phyloP scores from a whole-genome alignment of 2,329 filamentous ascomycete genomes.

The Aspergillus fumigatus region DNA sequence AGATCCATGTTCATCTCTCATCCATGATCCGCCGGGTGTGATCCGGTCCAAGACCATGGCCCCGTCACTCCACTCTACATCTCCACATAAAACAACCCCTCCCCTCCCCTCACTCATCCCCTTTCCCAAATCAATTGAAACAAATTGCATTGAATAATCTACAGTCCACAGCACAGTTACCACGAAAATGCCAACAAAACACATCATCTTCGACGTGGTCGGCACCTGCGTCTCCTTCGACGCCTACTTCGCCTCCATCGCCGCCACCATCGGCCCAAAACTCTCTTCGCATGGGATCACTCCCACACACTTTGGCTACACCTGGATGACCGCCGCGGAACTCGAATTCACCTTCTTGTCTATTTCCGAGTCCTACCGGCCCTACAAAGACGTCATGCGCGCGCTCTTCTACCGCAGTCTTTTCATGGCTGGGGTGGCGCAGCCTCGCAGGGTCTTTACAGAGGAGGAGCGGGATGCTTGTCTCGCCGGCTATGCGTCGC shows the following conservation, averaged over 20 bases:
- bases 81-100: too few relatives aligned
- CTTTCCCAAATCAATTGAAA: background rate
- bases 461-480: slow-evolving; percentile 38
- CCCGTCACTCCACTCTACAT: too few relatives aligned
- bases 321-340: slow-evolving; percentile 43
- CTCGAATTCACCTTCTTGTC: slow-evolving; percentile 45
- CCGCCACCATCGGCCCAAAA: slow-evolving; percentile 33
- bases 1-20: too few relatives aligned
- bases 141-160: background rate
- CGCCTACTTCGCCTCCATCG: slow-evolving; percentile 37
- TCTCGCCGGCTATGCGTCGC: slow-evolving; percentile 32
- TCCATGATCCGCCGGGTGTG: too few relatives aligned
- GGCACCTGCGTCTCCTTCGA: slow-evolving; percentile 45
- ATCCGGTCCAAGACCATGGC: too few relatives aligned
- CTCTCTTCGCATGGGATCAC: slow-evolving; percentile 32
- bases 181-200: slow-evolving; percentile 29
- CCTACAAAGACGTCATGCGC: slow-evolving; percentile 38
- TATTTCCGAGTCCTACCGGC: slow-evolving; percentile 37
- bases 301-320: slow-evolving; percentile 38
- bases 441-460: slow-evolving; percentile 37
- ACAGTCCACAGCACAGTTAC: background rate
- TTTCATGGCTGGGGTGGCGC: slow-evolving; percentile 36
- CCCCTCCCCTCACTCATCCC: background rate
- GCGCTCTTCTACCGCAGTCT: slow-evolving; percentile 44
- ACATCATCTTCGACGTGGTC: slow-evolving; percentile 51